Conservation (phyloP, 148 eudicot genomes). For the Talinum fruticosum region DNA sequence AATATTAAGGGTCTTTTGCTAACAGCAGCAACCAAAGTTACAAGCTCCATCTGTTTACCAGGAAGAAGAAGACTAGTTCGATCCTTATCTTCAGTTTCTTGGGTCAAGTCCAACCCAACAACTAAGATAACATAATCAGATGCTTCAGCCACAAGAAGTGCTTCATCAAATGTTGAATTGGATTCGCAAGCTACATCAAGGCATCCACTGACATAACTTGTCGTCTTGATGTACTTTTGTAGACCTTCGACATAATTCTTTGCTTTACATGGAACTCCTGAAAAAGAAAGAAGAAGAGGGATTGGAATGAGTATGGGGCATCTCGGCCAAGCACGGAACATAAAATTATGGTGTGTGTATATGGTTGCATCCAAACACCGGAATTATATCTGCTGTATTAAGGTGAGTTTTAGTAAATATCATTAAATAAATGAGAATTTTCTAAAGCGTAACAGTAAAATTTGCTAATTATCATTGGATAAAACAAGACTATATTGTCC, state of each 20-base stretch:
- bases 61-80: slow-evolving; percentile 87
- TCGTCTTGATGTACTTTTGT: slow-evolving; percentile 43
- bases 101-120: slow-evolving; percentile 85
- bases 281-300: slow-evolving; percentile 12
- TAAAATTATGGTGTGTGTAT: too few species aligned
- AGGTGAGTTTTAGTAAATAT: neutral
- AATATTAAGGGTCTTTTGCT: slow-evolving; percentile 63
- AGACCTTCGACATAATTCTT: slow-evolving; percentile 57
- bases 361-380: too few species aligned
- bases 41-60: slow-evolving; percentile 76
- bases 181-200: slow-evolving; percentile 65
- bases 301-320: neutral
- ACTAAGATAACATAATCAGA: slow-evolving; percentile 77
- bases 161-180: slow-evolving; percentile 48
- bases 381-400: neutral
- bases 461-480: neutral
- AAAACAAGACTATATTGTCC: neutral
- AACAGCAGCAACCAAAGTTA: slow-evolving; percentile 57
- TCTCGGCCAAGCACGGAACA: too few species aligned
- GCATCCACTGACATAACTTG: slow-evolving; percentile 59
- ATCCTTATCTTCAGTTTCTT: slow-evolving; percentile 90
- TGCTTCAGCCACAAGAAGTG: slow-evolving; percentile 53
- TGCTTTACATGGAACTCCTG: slow-evolving; percentile 75
- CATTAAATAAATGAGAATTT: neutral
- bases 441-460: neutral